Evolutionary conservation across 495 filamentous ascomycete species (phyloP).

Genomic region (Alectoria sarmentosa): DNA sequence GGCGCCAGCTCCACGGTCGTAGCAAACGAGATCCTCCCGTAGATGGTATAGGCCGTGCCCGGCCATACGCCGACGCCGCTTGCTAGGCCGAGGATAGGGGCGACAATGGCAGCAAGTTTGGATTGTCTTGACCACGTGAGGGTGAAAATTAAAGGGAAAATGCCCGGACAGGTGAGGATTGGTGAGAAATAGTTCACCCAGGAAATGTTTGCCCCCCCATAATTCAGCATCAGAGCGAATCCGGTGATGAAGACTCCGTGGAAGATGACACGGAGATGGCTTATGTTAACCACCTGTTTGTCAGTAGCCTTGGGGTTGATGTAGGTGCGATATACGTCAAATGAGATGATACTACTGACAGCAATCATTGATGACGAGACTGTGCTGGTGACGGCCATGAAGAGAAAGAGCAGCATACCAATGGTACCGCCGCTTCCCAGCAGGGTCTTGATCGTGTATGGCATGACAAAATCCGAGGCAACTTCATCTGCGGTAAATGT

Average conservation of each 20-base stretch:
- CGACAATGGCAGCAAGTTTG: neutral
- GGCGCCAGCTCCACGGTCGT: conserved; percentile 34
- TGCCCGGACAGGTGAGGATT: conserved; percentile 38
- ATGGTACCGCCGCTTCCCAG: conserved; percentile 42
- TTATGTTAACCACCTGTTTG: conserved; percentile 38
- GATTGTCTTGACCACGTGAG: conserved; percentile 36
- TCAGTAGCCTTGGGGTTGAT: conserved; percentile 40
- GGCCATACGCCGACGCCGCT: neutral
- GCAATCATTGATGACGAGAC: conserved; percentile 47
- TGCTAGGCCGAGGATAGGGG: neutral
- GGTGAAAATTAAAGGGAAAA: conserved; percentile 44
- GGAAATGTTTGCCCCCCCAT: conserved; percentile 35
- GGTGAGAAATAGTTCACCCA: conserved; percentile 38
- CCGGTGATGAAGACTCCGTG: conserved; percentile 42
- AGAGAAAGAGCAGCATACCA: conserved; percentile 41
- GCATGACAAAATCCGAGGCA: neutral
- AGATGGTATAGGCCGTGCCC: conserved; percentile 31
- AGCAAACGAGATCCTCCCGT: conserved; percentile 38
- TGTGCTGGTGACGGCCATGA: conserved; percentile 46
- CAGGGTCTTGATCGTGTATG: conserved; percentile 30
- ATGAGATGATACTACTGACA: conserved; percentile 45
- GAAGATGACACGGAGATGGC: conserved; percentile 39
- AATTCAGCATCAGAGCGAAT: conserved; percentile 39
- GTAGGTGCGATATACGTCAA: conserved; percentile 50
- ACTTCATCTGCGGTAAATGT: neutral